Evolutionary conservation across 768 basidiomycete species (phyloP).

Genomic region (Porphyrellus cyaneotinctus): DNA sequence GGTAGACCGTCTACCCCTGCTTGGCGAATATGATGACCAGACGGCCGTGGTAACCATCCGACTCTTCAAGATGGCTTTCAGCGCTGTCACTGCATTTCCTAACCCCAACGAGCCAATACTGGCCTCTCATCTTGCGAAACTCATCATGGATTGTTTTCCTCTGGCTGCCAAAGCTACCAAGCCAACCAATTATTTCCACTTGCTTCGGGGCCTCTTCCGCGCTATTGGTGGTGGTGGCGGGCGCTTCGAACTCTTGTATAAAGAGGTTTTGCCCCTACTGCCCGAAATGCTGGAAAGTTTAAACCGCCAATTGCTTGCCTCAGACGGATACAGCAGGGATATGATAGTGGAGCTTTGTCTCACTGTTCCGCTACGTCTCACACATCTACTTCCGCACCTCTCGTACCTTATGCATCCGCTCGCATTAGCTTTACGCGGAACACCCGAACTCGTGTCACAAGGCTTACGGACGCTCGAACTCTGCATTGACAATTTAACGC

Average conservation of each 20-base stretch:
- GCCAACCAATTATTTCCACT: constrained; percentile 88
- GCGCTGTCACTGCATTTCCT: constrained; percentile 74
- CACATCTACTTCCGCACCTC: constrained; percentile 92
- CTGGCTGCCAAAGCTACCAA: constrained; percentile 88
- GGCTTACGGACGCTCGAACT: constrained; percentile 94
- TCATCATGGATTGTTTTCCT: constrained; percentile 96
- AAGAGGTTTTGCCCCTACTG: constrained; percentile 91
- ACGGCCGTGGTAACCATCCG: constrained; percentile 82
- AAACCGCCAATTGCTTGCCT: constrained; percentile 82
- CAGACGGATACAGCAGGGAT: constrained; percentile 79
- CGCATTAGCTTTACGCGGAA: constrained; percentile 83
- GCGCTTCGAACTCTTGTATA: constrained; percentile 90
- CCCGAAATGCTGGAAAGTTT: constrained; percentile 97
- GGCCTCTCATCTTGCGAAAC: constrained; percentile 86
- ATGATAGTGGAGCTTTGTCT: constrained; percentile 96
- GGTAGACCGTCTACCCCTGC: constrained; percentile 70
- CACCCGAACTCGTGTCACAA: constrained; percentile 88
- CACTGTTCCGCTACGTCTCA: constrained; percentile 92
- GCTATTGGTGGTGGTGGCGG: constrained; percentile 91
- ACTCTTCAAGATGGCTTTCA: constrained; percentile 94
- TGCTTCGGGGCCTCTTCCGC: constrained; percentile 88
- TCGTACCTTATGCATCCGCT: constrained; percentile 95
- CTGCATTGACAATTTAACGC: constrained; percentile 98
- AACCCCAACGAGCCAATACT: constrained; percentile 83
- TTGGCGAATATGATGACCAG: constrained; percentile 83